Conservation (phyloP, 148 eudicot species). For the Nepenthes mirabilis region DNA sequence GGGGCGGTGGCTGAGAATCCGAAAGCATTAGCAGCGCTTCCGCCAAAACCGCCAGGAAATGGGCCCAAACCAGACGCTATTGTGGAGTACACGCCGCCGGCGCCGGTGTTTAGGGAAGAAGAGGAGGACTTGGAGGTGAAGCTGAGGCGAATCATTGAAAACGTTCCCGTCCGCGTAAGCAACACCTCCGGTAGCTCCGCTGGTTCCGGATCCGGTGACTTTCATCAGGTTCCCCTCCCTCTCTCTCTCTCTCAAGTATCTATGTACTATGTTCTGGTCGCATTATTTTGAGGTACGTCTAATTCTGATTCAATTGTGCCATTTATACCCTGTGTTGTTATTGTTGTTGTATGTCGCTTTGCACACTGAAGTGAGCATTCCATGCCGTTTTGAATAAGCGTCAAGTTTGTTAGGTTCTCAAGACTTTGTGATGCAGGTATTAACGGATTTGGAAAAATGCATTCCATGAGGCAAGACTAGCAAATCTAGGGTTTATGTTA, state of each 20-base stretch:
- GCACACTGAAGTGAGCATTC: too few relatives aligned
- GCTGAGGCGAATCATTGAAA: slow-evolving; percentile 74
- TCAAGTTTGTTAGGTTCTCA: too few relatives aligned
- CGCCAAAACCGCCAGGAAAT: slow-evolving; percentile 45
- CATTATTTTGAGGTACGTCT: too few relatives aligned
- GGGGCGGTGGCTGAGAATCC: slow-evolving; percentile 30
- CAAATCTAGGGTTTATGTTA: too few relatives aligned
- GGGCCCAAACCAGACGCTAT: slow-evolving; percentile 38
- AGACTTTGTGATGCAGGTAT: too few relatives aligned
- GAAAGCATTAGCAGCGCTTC: slow-evolving; percentile 23
- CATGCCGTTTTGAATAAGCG: too few relatives aligned
- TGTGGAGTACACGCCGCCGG: slow-evolving; percentile 62
- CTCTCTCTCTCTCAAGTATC: background rate
- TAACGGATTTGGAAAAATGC: too few relatives aligned
- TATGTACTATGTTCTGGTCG: too few relatives aligned
- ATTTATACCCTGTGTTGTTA: too few relatives aligned
- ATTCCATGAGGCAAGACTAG: too few relatives aligned
- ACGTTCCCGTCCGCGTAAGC: slow-evolving; percentile 87
- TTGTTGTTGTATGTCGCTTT: too few relatives aligned
- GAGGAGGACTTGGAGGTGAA: slow-evolving; percentile 89
- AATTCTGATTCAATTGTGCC: too few relatives aligned
- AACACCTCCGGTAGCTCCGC: slow-evolving; percentile 98
- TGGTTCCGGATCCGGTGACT: slow-evolving; percentile 98
- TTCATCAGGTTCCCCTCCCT: slow-evolving; percentile 61
- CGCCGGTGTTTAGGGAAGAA: slow-evolving; percentile 45